phyloP scores from a whole-genome alignment of 2,329 filamentous ascomycete species.

The Alternaria gaisen region DNA sequence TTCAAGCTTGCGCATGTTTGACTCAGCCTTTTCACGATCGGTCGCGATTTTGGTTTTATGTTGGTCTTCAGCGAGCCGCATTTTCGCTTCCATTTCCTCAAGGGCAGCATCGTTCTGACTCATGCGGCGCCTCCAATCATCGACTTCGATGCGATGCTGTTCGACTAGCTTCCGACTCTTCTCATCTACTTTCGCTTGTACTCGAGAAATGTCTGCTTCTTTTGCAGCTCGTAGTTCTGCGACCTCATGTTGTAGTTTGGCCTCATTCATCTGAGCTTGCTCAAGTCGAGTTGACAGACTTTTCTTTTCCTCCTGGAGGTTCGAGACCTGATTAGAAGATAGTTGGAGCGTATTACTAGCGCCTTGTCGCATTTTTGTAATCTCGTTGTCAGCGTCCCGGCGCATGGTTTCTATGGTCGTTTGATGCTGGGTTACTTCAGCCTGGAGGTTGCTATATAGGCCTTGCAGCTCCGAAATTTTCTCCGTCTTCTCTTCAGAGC shows the following conservation, averaged over 20 bases:
- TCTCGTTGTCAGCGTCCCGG: conserved; percentile 18
- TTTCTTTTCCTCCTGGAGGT: conserved; percentile 24
- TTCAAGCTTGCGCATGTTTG: conserved; percentile 2
- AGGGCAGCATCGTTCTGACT: conserved; percentile 16
- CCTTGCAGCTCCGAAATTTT: conserved; percentile 13
- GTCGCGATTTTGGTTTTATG: conserved; percentile 23
- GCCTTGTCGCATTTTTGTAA: conserved; percentile 14
- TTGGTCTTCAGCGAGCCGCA: conserved; percentile 19
- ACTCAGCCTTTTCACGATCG: conserved; percentile 20
- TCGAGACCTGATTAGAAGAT: conserved; percentile 1
- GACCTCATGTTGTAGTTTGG: conserved; percentile 20
- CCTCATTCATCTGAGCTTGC: conserved; percentile 15
- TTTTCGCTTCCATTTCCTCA: conserved; percentile 26
- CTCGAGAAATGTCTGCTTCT: conserved; percentile 14
- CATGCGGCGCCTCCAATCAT: conserved; percentile 19
- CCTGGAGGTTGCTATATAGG: conserved; percentile 13
- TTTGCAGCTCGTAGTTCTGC: conserved; percentile 15
- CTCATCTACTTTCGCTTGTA: conserved; percentile 4
- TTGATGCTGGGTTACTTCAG: conserved; percentile 20
- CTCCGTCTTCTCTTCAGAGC: conserved; percentile 2
- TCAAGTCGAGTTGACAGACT: conserved; percentile 19
- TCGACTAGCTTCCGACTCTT: conserved; percentile 8
- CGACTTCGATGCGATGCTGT: conserved; percentile 13
- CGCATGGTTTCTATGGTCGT: conserved; percentile 18
- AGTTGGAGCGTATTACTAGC: conserved; percentile 13